phyloP scores from a whole-genome alignment of 257 asterid species.

The Penstemon barbatus region DNA sequence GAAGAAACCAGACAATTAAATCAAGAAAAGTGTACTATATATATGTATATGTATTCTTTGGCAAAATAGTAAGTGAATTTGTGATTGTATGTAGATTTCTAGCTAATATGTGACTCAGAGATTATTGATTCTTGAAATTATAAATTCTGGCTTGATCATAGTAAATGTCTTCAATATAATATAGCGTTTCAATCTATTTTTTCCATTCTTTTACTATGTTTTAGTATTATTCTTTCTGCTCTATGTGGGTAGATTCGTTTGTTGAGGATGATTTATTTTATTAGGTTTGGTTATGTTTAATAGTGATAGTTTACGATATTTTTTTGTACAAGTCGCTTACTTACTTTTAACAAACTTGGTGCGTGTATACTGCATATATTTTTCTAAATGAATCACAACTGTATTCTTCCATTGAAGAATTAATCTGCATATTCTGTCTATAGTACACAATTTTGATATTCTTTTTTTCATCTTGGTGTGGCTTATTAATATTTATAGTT shows the following conservation, averaged over 20 bases:
- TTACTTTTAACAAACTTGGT: no score
- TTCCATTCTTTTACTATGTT: not conserved
- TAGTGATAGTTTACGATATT: not conserved
- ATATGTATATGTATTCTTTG: not conserved
- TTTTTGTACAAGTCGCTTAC: no score
- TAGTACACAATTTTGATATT: no score
- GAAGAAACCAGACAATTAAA: not conserved
- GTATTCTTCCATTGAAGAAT: no score
- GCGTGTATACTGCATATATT: no score
- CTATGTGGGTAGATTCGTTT: not conserved
- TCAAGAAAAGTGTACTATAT: not conserved
- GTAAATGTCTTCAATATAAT: not conserved
- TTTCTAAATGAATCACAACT: no score
- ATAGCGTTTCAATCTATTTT: not conserved
- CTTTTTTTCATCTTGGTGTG: no score
- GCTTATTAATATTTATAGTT: no score
- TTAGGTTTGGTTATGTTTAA: not conserved
- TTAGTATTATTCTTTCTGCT: not conserved
- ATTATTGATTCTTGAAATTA: not conserved
- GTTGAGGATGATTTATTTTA: not conserved
- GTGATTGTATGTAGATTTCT: not conserved
- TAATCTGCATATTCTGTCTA: no score
- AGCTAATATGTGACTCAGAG: not conserved
- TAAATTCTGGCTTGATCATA: not conserved
- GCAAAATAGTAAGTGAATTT: not conserved